These are phyloP conservation scores for Pseudodiploospora longispora DNA, from an alignment of 2,329 filamentous ascomycete species.

Conservation along the genomic window DNA sequence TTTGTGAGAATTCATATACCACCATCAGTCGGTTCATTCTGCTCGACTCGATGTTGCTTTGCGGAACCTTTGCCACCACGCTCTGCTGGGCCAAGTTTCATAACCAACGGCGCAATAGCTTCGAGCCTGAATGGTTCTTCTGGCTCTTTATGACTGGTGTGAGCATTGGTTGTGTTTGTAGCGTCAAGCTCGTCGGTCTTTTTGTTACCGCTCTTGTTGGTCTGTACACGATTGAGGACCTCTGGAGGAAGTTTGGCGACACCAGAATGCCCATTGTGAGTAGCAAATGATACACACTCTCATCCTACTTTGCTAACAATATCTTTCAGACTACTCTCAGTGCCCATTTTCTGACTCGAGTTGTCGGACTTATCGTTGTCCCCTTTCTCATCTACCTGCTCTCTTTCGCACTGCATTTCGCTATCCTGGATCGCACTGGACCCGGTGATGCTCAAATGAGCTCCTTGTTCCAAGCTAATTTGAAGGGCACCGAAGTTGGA, in stretches of 20 bases:
- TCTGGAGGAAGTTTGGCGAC: slow-evolving; percentile 98
- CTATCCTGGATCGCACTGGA: slow-evolving; percentile 85
- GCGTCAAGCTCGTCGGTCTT: slow-evolving; percentile 95
- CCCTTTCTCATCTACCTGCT: slow-evolving; percentile 90
- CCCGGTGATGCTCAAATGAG: slow-evolving; percentile 99
- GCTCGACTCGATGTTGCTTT: slow-evolving; percentile 96
- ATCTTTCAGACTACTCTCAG: slow-evolving; percentile 50
- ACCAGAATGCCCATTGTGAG: slow-evolving; percentile 77
- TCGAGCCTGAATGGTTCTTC: slow-evolving; percentile 84
- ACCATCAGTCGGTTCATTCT: slow-evolving; percentile 98
- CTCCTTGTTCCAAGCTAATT: slow-evolving; percentile 95
- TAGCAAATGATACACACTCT: slow-evolving; percentile 14
- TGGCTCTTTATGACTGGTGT: slow-evolving; percentile 92
- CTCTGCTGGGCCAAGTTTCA: slow-evolving; percentile 98
- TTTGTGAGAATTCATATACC: slow-evolving; percentile 98
- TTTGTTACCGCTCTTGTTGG: slow-evolving; percentile 94
- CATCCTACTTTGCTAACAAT: neutral
- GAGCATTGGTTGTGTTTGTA: slow-evolving; percentile 96
- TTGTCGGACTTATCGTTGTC: slow-evolving; percentile 80
- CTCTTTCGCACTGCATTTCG: slow-evolving; percentile 91
- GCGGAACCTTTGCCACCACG: slow-evolving; percentile 95
- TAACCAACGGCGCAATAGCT: slow-evolving; percentile 74
- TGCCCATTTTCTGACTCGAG: slow-evolving; percentile 70
- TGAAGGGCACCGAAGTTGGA: slow-evolving; percentile 87
- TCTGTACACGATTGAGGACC: slow-evolving; percentile 88